phyloP scores from a whole-genome alignment of 176 grass and related monocot genomes.

The Hsuehochloa calcarea region DNA sequence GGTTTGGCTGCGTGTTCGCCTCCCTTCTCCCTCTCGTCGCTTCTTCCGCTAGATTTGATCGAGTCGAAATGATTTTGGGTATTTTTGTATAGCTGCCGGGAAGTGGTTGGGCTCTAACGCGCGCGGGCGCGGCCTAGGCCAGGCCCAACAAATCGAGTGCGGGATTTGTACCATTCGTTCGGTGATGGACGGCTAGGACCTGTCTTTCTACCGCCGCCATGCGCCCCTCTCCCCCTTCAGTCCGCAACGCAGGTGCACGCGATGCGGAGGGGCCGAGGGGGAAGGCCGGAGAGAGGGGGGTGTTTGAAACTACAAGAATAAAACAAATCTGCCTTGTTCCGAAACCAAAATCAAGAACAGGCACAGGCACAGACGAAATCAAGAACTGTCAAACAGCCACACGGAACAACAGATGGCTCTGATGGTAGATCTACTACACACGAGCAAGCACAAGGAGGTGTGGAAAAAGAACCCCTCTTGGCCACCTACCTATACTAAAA shows the following conservation, averaged over 20 bases:
- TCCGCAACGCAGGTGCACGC: neutral
- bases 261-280: no score
- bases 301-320: conserved; percentile 6
- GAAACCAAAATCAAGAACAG: conserved; percentile 34
- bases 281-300: neutral
- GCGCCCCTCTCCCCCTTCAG: neutral
- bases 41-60: no score
- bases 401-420: conserved; percentile 36
- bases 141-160: neutral
- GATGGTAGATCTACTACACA: conserved; percentile 41
- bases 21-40: no score
- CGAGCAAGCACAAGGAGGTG: conserved; percentile 30
- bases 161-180: neutral
- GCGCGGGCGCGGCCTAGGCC: neutral
- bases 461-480: conserved; percentile 55
- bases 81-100: neutral
- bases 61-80: neutral
- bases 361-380: conserved; percentile 15
- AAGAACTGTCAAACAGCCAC: conserved; percentile 29
- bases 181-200: neutral
- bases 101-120: neutral
- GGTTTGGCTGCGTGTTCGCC: conserved; percentile 32
- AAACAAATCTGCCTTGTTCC: conserved; percentile 19
- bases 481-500: neutral
- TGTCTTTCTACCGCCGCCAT: neutral